These are phyloP conservation scores for Entoloma clypeatum DNA, from an alignment of 1,284 basidiomycete species.

Conservation along the genomic window DNA sequence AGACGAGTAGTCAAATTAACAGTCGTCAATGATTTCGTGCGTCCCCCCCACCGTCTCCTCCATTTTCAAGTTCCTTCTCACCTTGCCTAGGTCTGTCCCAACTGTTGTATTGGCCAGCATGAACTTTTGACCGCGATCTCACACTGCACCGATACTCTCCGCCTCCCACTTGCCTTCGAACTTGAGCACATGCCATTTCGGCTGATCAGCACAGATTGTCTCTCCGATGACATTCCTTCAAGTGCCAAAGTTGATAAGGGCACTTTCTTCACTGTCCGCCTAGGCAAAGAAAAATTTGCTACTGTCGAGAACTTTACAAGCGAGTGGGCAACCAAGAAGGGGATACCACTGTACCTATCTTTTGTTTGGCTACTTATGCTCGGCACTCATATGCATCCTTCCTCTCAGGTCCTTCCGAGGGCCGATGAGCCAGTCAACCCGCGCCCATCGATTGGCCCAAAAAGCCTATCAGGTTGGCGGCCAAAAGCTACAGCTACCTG, in stretches of 20 bases:
- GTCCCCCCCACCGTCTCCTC: slow-evolving; percentile 24
- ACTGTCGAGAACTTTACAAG: slow-evolving; percentile 45
- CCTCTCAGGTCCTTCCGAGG: slow-evolving; percentile 51
- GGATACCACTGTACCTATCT: slow-evolving; percentile 62
- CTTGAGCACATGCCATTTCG: slow-evolving; percentile 75
- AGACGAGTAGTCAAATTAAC: slow-evolving; percentile 56
- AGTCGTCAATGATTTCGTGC: slow-evolving; percentile 69
- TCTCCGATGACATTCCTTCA: slow-evolving; percentile 42
- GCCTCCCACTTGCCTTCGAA: slow-evolving; percentile 63
- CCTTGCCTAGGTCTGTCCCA: slow-evolving; percentile 55
- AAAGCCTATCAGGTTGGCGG: slow-evolving; percentile 71
- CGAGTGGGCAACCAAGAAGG: slow-evolving; percentile 55
- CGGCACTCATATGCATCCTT: slow-evolving; percentile 1
- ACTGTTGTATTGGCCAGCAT: slow-evolving; percentile 72
- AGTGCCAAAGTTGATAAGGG: slow-evolving; percentile 40
- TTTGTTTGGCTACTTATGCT: slow-evolving; percentile 4
- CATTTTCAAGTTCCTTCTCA: slow-evolving; percentile 9
- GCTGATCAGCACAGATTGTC: slow-evolving; percentile 47
- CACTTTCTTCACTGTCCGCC: slow-evolving; percentile 48
- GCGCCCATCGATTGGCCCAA: slow-evolving; percentile 68
- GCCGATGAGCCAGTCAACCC: slow-evolving; percentile 58
- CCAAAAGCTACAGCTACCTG: slow-evolving; percentile 54
- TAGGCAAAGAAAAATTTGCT: slow-evolving; percentile 56
- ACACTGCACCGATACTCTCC: slow-evolving; percentile 53
- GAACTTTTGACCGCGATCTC: slow-evolving; percentile 67